Percentiles rank a stretch among this genome's conserved stretches.
phyloP scores from a whole-genome alignment of 2,329 filamentous ascomycete genomes.

The Claviceps fusiformis region DNA sequence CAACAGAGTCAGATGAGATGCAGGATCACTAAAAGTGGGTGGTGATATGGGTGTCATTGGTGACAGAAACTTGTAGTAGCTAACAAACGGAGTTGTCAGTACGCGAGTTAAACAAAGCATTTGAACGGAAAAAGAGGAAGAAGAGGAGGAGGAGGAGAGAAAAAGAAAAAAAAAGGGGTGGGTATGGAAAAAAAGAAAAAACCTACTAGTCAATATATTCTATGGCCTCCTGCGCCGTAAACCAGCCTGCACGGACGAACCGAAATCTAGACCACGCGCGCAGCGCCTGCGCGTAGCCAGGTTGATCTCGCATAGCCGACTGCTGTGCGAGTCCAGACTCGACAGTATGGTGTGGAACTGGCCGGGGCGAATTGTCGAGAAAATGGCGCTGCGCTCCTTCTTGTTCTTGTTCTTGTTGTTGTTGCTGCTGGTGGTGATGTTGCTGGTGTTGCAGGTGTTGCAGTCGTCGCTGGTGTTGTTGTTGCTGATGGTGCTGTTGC shows the following conservation, averaged over 20 bases:
- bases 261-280: conserved; percentile 84
- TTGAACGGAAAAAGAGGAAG: too few relatives aligned
- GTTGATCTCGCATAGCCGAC: conserved; percentile 31
- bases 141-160: not conserved
- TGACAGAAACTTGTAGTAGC: conserved; percentile 82
- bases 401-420: not conserved
- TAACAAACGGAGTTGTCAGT: conserved; percentile 17
- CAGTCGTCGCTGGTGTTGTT: not conserved
- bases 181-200: not conserved
- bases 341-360: conserved; percentile 19
- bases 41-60: conserved; percentile 89
- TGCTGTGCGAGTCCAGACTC: conserved; percentile 33
- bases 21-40: conserved; percentile 74
- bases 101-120: too few relatives aligned
- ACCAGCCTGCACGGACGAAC: conserved; percentile 95
- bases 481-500: not conserved
- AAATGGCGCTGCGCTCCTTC: not conserved
- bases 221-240: conserved; percentile 85
- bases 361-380: not conserved
- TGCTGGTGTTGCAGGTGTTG: not conserved
- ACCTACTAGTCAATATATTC: conserved; percentile 82
- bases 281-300: conserved; percentile 55
- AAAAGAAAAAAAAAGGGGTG: not conserved
- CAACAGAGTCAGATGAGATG: conserved; percentile 65
- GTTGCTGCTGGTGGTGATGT: not conserved